Evolutionary conservation across 23 red algal species (phyloP).

Genomic region (Pyropia haitanensis): DNA sequence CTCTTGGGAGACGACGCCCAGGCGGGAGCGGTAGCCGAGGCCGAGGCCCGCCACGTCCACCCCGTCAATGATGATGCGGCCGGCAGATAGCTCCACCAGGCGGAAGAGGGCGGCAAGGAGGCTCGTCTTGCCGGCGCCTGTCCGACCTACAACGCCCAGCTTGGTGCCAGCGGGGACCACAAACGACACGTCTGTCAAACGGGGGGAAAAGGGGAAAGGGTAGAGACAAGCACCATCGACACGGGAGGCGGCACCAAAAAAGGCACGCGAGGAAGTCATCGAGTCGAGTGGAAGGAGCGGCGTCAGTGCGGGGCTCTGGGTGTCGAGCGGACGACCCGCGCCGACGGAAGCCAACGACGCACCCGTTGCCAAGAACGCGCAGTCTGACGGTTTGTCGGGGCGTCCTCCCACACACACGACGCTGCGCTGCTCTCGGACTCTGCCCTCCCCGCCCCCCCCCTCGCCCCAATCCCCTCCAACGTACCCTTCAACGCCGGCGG

Average conservation of each 20-base stretch:
- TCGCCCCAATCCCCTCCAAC: no score
- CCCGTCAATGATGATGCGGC: constrained; percentile 68
- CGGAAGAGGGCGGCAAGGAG: constrained; percentile 34
- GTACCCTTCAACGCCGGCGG: constrained; percentile 15
- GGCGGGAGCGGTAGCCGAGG: constrained; percentile 36
- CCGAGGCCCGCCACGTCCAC: constrained; percentile 60
- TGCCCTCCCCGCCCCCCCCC: no score
- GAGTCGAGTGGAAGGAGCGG: no score
- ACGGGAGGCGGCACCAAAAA: background rate
- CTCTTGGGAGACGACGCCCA: constrained; percentile 81
- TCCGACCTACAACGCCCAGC: constrained; percentile 47
- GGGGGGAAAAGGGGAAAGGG: no score
- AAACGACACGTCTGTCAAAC: constrained; percentile 1
- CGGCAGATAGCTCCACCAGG: constrained; percentile 13
- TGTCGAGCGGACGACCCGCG: no score
- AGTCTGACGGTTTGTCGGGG: no score
- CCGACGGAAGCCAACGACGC: no score
- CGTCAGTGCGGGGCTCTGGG: no score
- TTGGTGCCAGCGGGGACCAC: constrained; percentile 2
- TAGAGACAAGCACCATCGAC: no score
- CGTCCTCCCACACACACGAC: no score
- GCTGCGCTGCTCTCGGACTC: no score
- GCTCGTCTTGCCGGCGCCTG: constrained; percentile 51
- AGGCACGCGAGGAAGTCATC: background rate
- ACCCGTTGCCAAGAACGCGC: no score